Percentiles rank a stretch among this genome's conserved stretches.
These are phyloP conservation scores for Vaccinium corymbosum DNA, from an alignment of 148 eudicot species.

Conservation along the genomic window DNA sequence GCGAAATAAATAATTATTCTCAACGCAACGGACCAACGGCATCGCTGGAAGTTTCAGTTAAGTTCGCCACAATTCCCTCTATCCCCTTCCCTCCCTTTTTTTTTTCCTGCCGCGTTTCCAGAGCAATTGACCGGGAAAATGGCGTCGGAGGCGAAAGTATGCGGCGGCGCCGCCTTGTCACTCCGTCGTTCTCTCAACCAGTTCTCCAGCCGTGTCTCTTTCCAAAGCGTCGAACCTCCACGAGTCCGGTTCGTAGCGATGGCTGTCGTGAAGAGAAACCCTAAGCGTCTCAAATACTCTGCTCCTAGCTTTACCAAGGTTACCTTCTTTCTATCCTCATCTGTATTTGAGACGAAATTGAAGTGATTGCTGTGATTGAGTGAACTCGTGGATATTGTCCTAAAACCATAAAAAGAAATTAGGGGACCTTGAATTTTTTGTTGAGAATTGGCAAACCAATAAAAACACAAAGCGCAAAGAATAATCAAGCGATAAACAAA, in stretches of 20 bases:
- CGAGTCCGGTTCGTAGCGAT: constrained; percentile 19
- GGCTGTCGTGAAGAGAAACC: constrained; percentile 52
- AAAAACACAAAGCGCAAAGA: too few relatives aligned
- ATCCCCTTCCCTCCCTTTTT: background rate
- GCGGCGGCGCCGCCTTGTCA: constrained; percentile 21
- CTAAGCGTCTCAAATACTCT: constrained; percentile 75
- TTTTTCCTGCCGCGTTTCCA: background rate
- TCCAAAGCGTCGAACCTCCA: constrained; percentile 11
- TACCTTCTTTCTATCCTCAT: background rate
- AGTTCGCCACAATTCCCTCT: background rate
- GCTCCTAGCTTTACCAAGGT: constrained; percentile 68
- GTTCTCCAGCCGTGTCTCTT: constrained; percentile 16
- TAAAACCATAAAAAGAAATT: background rate
- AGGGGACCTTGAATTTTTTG: background rate
- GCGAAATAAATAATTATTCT: too few relatives aligned
- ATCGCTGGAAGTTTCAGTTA: background rate
- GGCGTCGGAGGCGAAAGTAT: constrained; percentile 21
- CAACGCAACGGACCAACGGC: background rate
- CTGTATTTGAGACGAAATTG: background rate
- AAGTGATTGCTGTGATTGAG: background rate
- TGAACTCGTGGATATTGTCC: background rate
- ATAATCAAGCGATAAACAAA: too few relatives aligned
- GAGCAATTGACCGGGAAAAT: constrained; percentile 10
- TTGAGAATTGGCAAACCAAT: too few relatives aligned
- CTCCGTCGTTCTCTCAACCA: constrained; percentile 31